These are phyloP conservation scores for Cystoisospora suis DNA, from an alignment of 169 alveolate genomes.

Conservation along the genomic window DNA sequence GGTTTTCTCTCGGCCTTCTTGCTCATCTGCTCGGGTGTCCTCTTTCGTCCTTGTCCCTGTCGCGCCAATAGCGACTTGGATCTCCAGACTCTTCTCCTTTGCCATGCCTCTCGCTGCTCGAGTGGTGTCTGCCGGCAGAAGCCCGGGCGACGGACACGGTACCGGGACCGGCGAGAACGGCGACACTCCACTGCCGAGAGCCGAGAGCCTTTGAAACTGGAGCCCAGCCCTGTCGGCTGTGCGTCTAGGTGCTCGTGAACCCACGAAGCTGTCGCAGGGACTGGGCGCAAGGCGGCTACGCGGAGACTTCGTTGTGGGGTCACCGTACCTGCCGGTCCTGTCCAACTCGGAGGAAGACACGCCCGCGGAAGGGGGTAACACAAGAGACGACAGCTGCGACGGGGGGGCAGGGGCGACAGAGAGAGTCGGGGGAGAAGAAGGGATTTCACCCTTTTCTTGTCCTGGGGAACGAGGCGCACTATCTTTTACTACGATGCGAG, in stretches of 20 bases:
- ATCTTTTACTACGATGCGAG: background rate
- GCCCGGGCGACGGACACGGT: too few relatives aligned
- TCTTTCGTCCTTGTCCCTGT: too few relatives aligned
- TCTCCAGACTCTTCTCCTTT: too few relatives aligned
- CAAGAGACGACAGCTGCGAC: background rate
- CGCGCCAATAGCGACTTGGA: too few relatives aligned
- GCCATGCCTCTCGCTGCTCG: too few relatives aligned
- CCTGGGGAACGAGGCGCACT: background rate
- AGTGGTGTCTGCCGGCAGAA: too few relatives aligned
- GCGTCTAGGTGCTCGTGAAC: background rate
- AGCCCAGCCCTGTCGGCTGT: background rate
- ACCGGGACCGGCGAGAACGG: too few relatives aligned
- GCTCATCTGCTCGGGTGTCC: too few relatives aligned
- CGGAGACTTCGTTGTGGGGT: background rate
- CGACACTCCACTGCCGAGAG: too few relatives aligned
- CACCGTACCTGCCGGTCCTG: background rate
- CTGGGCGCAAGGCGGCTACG: background rate
- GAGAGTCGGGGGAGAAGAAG: constrained; percentile 17
- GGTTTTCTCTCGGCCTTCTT: too few relatives aligned
- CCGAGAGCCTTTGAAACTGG: too few relatives aligned
- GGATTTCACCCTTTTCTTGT: background rate
- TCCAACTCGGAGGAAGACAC: background rate
- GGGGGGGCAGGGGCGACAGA: background rate
- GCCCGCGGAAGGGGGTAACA: background rate
- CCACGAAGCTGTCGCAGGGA: background rate